Evolutionary conservation across 768 basidiomycete genomes (phyloP).

Genomic region (Butyriboletus loyo): DNA sequence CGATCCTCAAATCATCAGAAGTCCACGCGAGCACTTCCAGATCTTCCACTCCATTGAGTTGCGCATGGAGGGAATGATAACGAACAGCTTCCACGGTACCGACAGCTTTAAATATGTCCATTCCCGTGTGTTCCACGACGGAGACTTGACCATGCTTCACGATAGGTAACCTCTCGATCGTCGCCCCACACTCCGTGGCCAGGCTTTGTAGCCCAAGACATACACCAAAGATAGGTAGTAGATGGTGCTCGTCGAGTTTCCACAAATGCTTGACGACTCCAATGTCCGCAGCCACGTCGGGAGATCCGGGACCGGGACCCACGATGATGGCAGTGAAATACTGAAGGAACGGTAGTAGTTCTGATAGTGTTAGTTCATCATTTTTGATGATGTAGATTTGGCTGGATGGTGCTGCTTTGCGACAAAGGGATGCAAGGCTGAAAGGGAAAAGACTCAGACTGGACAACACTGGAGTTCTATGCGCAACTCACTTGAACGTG

Average conservation of each 20-base stretch:
- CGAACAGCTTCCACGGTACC: conserved; percentile 59
- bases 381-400: conserved; percentile 72
- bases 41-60: conserved; percentile 42
- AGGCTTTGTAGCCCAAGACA: conserved; percentile 83
- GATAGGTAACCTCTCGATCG: conserved; percentile 51
- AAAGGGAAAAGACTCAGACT: not conserved
- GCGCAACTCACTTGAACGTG: conserved; percentile 71
- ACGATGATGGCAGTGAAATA: conserved; percentile 70
- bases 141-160: conserved; percentile 85
- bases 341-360: conserved; percentile 51
- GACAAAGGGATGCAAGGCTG: conserved; percentile 73
- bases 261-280: conserved; percentile 71
- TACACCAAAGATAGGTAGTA: conserved; percentile 78
- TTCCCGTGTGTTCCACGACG: conserved; percentile 52
- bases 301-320: conserved; percentile 82
- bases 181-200: conserved; percentile 60
- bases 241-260: conserved; percentile 48
- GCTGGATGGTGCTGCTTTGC: conserved; percentile 57
- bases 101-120: conserved; percentile 60
- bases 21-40: conserved; percentile 73
- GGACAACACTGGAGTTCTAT: not conserved
- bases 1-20: conserved; percentile 64
- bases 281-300: conserved; percentile 55
- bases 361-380: conserved; percentile 49
- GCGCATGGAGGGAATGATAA: conserved; percentile 76